Evolutionary conservation across 768 basidiomycete species (phyloP).

Genomic region (Cystobasidium tubakii): DNA sequence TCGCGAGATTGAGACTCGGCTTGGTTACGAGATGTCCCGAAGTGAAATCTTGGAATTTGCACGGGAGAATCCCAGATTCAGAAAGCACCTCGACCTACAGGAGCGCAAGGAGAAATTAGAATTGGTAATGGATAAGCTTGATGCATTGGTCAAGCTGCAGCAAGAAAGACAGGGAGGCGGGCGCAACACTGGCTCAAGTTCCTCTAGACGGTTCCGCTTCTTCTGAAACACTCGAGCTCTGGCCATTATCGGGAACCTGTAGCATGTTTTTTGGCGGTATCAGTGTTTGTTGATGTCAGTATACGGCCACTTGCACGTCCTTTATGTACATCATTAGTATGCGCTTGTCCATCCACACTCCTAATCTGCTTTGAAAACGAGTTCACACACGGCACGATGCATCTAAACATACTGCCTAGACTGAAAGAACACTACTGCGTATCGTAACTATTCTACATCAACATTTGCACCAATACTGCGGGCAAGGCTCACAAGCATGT

Average conservation of each 20-base stretch:
- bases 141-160: conserved; percentile 87
- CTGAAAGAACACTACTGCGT: neutral
- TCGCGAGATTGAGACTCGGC: conserved; percentile 86
- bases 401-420: too few relatives aligned
- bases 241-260: neutral
- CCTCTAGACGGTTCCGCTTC: conserved; percentile 17
- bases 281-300: neutral
- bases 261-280: neutral
- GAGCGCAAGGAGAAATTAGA: conserved; percentile 96
- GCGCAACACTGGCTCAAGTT: neutral
- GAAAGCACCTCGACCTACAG: conserved; percentile 83
- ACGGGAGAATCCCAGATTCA: conserved; percentile 84
- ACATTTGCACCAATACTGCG: neutral
- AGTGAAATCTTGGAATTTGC: conserved; percentile 85
- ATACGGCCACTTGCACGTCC: neutral
- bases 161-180: conserved; percentile 58
- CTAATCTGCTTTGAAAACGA: neutral
- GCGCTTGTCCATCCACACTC: neutral
- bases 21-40: conserved; percentile 88
- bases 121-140: conserved; percentile 63
- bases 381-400: neutral
- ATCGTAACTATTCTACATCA: neutral
- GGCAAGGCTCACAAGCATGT: neutral
- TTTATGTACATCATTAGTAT: neutral
- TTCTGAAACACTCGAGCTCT: conserved; percentile 9